Percentiles rank a stretch among this genome's conserved stretches.
phyloP scores from a whole-genome alignment of 768 basidiomycete species.

The Hydnomerulius pinastri region DNA sequence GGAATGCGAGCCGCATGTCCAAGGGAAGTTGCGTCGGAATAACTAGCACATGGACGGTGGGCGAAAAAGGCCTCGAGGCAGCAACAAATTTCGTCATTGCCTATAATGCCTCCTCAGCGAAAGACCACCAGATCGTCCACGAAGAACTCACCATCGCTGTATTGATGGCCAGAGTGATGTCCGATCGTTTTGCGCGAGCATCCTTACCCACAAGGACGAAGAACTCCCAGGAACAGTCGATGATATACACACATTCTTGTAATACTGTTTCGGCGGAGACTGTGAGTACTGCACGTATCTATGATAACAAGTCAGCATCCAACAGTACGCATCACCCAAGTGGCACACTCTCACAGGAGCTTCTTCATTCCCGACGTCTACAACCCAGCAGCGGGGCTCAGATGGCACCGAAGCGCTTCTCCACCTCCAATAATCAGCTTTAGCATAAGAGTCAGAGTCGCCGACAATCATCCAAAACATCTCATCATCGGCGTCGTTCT shows the following conservation, averaged over 20 bases:
- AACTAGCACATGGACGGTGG: conserved; percentile 72
- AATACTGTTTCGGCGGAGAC: conserved; percentile 41
- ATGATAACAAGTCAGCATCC: conserved; percentile 5
- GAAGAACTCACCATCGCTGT: conserved; percentile 50
- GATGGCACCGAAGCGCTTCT: conserved; percentile 40
- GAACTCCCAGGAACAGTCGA: conserved; percentile 80
- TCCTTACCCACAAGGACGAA: conserved; percentile 71
- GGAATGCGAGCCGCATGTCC: conserved; percentile 67
- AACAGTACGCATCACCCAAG: not conserved
- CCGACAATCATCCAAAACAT: conserved; percentile 89
- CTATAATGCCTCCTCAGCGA: conserved; percentile 37
- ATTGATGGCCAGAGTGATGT: conserved; percentile 63
- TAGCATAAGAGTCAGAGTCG: conserved; percentile 65
- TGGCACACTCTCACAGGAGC: conserved; percentile 41
- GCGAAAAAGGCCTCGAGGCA: conserved; percentile 60
- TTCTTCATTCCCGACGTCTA: conserved; percentile 41
- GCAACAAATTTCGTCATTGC: conserved; percentile 55
- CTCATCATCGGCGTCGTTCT: conserved; percentile 62
- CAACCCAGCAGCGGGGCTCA: conserved; percentile 62
- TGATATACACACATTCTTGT: conserved; percentile 55
- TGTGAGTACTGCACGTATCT: conserved; percentile 51
- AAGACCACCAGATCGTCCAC: not conserved
- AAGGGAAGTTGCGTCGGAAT: conserved; percentile 74
- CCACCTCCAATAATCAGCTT: conserved; percentile 85
- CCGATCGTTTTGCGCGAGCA: conserved; percentile 59